These are phyloP conservation scores for Dimocarpus longan DNA, from an alignment of 345 rosid genomes.

Conservation along the genomic window DNA sequence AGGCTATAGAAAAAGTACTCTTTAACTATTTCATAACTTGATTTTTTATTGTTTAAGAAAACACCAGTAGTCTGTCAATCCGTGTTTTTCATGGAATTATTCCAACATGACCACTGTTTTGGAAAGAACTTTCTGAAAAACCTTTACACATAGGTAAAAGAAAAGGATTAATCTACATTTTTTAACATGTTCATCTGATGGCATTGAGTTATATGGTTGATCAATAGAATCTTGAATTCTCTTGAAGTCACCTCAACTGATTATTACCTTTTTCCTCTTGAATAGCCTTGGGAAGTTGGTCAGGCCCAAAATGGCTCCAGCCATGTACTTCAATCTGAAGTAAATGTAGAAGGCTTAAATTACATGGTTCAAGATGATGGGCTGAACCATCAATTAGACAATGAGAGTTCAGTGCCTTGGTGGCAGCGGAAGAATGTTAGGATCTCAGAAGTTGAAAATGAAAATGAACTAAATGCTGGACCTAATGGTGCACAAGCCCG, in stretches of 20 bases:
- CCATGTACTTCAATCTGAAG: constrained; percentile 40
- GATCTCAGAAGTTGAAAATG: constrained; percentile 64
- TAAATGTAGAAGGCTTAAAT: constrained; percentile 40
- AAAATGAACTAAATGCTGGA: constrained; percentile 43
- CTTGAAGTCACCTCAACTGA: constrained; percentile 15
- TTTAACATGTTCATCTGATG: background rate
- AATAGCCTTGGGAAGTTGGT: constrained; percentile 80
- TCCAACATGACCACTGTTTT: background rate
- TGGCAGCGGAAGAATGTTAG: constrained; percentile 75
- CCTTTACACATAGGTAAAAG: background rate
- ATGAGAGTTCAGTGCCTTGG: constrained; percentile 52
- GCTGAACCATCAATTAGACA: constrained; percentile 36
- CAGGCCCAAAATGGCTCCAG: constrained; percentile 49
- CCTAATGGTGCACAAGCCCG: constrained; percentile 39
- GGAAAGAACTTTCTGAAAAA: background rate
- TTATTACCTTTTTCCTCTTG: constrained; percentile 1
- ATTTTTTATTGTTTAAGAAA: background rate
- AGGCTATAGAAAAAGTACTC: background rate
- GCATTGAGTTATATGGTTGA: background rate
- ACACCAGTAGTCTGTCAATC: too few species aligned
- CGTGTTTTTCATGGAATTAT: background rate
- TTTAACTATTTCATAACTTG: background rate
- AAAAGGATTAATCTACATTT: background rate
- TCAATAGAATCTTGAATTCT: background rate
- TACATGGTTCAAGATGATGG: constrained; percentile 45